phyloP scores from a whole-genome alignment of 2,329 filamentous ascomycete genomes.

The Raffaelea deltoideospora region DNA sequence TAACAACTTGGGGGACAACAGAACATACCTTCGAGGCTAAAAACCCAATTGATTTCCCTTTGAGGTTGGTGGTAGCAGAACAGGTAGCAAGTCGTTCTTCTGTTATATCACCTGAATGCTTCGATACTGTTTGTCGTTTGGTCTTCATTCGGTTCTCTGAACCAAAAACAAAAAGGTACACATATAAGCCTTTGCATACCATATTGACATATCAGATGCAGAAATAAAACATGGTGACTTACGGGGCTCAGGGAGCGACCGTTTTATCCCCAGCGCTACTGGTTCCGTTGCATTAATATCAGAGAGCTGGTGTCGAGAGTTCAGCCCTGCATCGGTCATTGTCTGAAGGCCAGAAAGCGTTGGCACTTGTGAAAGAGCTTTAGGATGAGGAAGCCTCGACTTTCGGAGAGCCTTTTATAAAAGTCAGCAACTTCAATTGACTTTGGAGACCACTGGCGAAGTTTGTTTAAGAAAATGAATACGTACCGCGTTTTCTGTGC shows the following conservation, averaged over 20 bases:
- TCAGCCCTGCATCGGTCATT: constrained; percentile 45
- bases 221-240: constrained; percentile 3
- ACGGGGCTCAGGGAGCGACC: constrained; percentile 18
- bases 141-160: too few relatives aligned
- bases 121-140: too few relatives aligned
- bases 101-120: too few relatives aligned
- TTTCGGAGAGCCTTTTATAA: constrained; percentile 2
- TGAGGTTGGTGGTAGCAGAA: not conserved
- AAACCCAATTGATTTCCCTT: constrained; percentile 1
- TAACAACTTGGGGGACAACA: too few relatives aligned
- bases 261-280: constrained; percentile 28
- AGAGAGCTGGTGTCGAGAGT: constrained; percentile 25
- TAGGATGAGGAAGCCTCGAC: constrained; percentile 11
- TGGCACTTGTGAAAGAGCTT: not conserved
- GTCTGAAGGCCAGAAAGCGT: constrained; percentile 27
- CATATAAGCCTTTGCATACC: too few relatives aligned
- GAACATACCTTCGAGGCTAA: too few relatives aligned
- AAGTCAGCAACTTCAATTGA: too few relatives aligned
- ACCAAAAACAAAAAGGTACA: too few relatives aligned
- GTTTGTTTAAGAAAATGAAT: not conserved
- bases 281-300: constrained; percentile 20
- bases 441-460: not conserved
- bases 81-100: too few relatives aligned
- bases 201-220: too few relatives aligned
- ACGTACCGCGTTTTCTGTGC: constrained; percentile 14